phyloP scores from a whole-genome alignment of 177 flowering plant genomes.

The Vitis hybrid region DNA sequence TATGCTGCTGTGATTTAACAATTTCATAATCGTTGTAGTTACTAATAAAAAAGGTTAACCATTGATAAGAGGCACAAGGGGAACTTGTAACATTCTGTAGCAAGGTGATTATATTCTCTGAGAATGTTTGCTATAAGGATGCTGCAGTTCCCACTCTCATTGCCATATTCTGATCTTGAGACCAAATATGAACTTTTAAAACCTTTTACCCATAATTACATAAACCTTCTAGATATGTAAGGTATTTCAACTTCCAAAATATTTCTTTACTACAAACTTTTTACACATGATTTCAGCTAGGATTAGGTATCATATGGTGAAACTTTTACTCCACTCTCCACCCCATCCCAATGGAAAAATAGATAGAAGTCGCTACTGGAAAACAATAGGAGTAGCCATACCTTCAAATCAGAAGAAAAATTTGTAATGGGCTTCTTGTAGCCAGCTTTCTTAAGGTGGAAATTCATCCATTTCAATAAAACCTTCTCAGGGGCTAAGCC shows the following conservation, averaged over 20 bases:
- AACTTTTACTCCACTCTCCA: not conserved
- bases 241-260: no score
- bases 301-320: no score
- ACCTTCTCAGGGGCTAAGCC: conserved; percentile 83
- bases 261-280: no score
- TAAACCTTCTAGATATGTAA: no score
- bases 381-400: conserved; percentile 20
- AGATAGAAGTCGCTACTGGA: not conserved
- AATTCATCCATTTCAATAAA: conserved; percentile 90
- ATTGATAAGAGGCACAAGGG: not conserved
- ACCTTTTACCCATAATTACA: no score
- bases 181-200: no score
- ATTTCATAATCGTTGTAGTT: not conserved
- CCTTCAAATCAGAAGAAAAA: conserved; percentile 88
- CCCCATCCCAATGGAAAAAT: not conserved
- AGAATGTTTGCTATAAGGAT: no score
- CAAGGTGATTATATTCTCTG: no score
- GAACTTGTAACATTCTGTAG: not conserved
- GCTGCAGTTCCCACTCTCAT: no score
- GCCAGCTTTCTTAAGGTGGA: conserved; percentile 81
- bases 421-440: conserved; percentile 74
- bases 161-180: no score
- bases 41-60: not conserved
- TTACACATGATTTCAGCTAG: no score
- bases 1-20: not conserved